Base-by-base conservation (phyloP, 177 flowering plant genomes). In the Vitis hybrid region DNA sequence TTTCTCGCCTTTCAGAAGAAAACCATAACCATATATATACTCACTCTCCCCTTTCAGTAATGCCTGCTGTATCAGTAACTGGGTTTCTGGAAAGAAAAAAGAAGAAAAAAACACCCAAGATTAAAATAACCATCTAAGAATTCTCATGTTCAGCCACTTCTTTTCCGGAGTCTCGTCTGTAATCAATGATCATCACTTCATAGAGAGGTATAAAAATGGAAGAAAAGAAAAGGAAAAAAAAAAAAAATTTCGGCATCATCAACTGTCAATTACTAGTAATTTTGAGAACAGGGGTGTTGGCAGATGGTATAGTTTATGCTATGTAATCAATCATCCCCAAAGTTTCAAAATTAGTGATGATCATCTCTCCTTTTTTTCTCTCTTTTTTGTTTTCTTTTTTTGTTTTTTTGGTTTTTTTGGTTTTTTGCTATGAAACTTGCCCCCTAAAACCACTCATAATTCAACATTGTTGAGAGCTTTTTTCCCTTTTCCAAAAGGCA, bases 1-100 rank as follows among this genome's bases (percentile, higher is more conserved):
- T 69, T 73, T 81, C 51, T 78, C 79, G 56, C 67, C 75, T 67
- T 56, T 75, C 49, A 74, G 79, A 64, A 81, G 80, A 75, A 80
- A 81, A 65, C 78, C 76, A 23, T 78, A 72, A 67, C 71, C 60
- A 56, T 34, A 34, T 34, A 34, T 34, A 34, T 34, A 34, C 26
- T 23, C 26, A 23, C 26, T 23, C 26, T 23, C 26, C 26, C 26
- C 12, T 6, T 10, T 39, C 7, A 3, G 26, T 13, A 52, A 11
- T 48, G 60, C 58, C 6, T 26, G 30, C 11, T 71, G 73, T 69
- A 60, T 68, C 65, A 48, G 68, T 58, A 69, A 69, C 21, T 54
- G 54, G 39, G 56, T 8, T 64, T 26, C 65, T 68, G 62, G 8
- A 32, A 39, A 56, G 12, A 18, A 21, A 14, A 56, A 34, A 34